Conservation (phyloP, 2,329 filamentous ascomycete genomes). For the Stylonectria norvegica region DNA sequence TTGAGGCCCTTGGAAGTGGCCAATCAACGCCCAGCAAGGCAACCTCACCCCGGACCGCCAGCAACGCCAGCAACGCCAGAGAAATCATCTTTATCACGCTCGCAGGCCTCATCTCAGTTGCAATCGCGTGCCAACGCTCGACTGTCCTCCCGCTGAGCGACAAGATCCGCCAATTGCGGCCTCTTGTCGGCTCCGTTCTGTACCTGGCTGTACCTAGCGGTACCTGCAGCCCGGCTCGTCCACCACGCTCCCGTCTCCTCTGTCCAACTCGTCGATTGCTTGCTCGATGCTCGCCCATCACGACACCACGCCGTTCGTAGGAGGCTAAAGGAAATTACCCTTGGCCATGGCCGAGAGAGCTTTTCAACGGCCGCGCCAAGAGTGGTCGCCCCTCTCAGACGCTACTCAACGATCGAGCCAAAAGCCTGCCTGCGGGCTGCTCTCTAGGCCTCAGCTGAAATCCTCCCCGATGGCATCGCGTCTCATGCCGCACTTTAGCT, state of each 20-base stretch:
- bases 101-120: neutral
- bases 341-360: conserved; percentile 8
- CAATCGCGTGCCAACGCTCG: neutral
- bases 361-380: conserved; percentile 22
- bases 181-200: neutral
- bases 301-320: conserved; percentile 23
- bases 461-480: conserved; percentile 21
- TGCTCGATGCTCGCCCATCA: conserved; percentile 9
- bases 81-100: too few relatives aligned
- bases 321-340: conserved; percentile 26
- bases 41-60: too few relatives aligned
- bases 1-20: neutral
- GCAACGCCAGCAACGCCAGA: too few relatives aligned
- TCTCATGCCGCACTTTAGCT: too few relatives aligned
- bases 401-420: too few relatives aligned
- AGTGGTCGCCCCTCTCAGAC: conserved; percentile 15
- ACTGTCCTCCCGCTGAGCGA: neutral
- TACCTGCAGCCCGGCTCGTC: conserved; percentile 4
- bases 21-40: too few relatives aligned
- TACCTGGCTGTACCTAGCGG: conserved; percentile 2
- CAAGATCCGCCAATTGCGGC: conserved; percentile 9
- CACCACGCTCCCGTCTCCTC: conserved; percentile 22
- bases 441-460: conserved; percentile 14
- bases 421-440: too few relatives aligned
- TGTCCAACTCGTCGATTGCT: conserved; percentile 8